These are phyloP conservation scores for Aspergillus affinis DNA, from an alignment of 495 filamentous ascomycete genomes.

Conservation along the genomic window DNA sequence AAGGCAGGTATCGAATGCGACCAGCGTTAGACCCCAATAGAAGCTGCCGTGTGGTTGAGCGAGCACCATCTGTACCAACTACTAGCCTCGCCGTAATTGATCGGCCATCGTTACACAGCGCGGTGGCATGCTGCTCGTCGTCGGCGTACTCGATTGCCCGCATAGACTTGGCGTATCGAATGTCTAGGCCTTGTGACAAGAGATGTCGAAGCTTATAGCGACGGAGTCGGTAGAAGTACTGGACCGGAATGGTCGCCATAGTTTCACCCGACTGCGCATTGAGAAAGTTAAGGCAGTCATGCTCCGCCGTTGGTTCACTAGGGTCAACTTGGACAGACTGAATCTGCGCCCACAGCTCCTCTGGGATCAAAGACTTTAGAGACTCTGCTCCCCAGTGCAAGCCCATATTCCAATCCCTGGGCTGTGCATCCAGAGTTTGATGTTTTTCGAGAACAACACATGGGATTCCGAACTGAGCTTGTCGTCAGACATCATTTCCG, in stretches of 20 bases:
- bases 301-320: conserved; percentile 27
- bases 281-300: conserved; percentile 39
- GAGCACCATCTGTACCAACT: conserved; percentile 50
- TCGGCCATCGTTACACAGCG: conserved; percentile 21
- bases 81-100: conserved; percentile 24
- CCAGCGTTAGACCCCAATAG: conserved; percentile 38
- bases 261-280: conserved; percentile 51
- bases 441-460: conserved; percentile 52
- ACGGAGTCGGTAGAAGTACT: conserved; percentile 45
- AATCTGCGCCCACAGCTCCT: conserved; percentile 30
- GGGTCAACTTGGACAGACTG: conserved; percentile 42
- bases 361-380: conserved; percentile 39
- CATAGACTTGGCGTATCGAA: conserved; percentile 22
- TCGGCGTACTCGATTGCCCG: conserved; percentile 12
- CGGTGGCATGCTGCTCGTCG: conserved; percentile 22
- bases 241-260: conserved; percentile 33
- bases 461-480: conserved; percentile 45
- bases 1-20: conserved; percentile 22
- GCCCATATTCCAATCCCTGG: conserved; percentile 57
- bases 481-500: not conserved
- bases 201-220: conserved; percentile 42
- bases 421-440: conserved; percentile 32
- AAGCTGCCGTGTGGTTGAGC: conserved; percentile 36
- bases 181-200: conserved; percentile 38
- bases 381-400: conserved; percentile 53